Base-by-base conservation (phyloP, 345 rosid genomes). In the Populus deltoides region DNA sequence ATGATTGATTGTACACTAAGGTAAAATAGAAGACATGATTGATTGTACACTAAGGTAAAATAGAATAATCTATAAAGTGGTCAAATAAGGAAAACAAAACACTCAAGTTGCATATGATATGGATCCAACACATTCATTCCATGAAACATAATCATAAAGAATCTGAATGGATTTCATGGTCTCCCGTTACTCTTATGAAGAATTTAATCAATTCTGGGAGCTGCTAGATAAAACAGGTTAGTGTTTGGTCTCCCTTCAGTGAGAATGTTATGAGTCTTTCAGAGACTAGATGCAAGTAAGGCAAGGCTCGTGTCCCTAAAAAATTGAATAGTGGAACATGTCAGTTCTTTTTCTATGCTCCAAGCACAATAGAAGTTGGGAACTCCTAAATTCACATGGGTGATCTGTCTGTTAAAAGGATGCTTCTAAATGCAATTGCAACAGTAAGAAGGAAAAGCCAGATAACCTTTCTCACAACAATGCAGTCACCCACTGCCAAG, bases 381-480 rank as follows among this genome's bases (percentile, higher is more conserved):
- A 49, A 47, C 43, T 59, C 57, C 8, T 11, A 20, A 45, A 73
- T 49, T 38, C 66, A 49, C 41, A 49, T 22, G 66, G 74, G 53
- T 39, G 38, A 78, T 55, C 47, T 73, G 57, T 51, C 61, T 25
- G 22, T 74, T 41, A 55, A 45, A 55, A 35, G 74, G 72, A 65
- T 63, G 75, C 39, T 10, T 75, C 62, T 35, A 66, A 51, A 61
- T 39, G 73, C 69, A 68, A 67, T 45, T 41, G 20, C 63, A 75
- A 61, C 20, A 69, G n/a, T 65, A 9, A 11, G 70, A 68, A 74
- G 69, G 55, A 74, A 79, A 74, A 66, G 70, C 59, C 12, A 73
- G 47, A 76, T 66, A 77, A 95, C 99, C 98, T 95, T 86, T 75
- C 99, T 86, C 61, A 95, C 98, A 66, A 95, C 98, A 55, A 95